A percentile compares a stretch with the other conserved stretches of the same genome.
Evolutionary conservation across 371 early-diverging fungal species (phyloP).

Genomic region (Mucor ambiguus): DNA sequence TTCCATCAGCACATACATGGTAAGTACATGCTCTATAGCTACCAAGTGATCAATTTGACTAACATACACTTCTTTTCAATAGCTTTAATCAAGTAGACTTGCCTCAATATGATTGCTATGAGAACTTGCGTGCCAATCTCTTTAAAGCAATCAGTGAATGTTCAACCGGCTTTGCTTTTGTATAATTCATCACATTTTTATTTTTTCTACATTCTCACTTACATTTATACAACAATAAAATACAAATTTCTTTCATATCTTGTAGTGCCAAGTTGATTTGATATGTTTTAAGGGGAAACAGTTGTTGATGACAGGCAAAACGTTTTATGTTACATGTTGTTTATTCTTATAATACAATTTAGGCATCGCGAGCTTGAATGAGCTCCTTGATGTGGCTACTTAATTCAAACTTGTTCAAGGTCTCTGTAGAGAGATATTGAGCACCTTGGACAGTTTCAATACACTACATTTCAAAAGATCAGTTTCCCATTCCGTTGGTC

Average conservation of each 20-base stretch:
- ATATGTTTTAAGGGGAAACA: background rate
- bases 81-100: constrained; percentile 99
- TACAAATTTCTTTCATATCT: background rate
- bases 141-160: constrained; percentile 94
- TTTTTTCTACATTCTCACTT: background rate
- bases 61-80: constrained; percentile 4
- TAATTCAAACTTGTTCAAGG: constrained; percentile 48
- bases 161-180: constrained; percentile 94
- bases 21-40: constrained; percentile 39
- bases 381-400: constrained; percentile 62
- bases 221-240: background rate
- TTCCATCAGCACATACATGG: constrained; percentile 99
- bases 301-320: background rate
- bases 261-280: background rate
- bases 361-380: constrained; percentile 42
- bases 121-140: constrained; percentile 79
- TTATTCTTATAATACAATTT: background rate
- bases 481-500: background rate
- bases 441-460: constrained; percentile 68
- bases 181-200: constrained; percentile 42
- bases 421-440: constrained; percentile 49
- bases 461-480: constrained; percentile 42
- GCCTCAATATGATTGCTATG: constrained; percentile 94
- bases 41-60: background rate
- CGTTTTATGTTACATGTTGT: background rate